phyloP scores from a whole-genome alignment of 306 rosid genomes.

The Fagus crenata region DNA sequence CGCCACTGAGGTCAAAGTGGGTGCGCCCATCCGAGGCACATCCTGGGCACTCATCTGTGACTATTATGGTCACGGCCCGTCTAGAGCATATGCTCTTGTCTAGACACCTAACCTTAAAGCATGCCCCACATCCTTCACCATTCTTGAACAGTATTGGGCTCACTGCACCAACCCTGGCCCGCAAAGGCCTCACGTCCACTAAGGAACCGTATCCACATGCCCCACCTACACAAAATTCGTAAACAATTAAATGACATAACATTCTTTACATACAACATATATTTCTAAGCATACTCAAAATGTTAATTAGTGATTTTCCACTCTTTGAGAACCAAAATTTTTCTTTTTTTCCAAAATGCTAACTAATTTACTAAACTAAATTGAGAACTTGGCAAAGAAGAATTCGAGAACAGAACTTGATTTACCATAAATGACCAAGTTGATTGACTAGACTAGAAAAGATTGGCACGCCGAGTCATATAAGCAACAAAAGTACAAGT shows the following conservation, averaged over 20 bases:
- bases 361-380: too few relatives aligned
- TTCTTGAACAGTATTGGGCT: conserved; percentile 65
- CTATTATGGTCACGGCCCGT: conserved; percentile 78
- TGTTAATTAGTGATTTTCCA: too few relatives aligned
- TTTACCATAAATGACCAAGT: too few relatives aligned
- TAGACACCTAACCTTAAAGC: conserved; percentile 82
- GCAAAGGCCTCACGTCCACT: conserved; percentile 84
- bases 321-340: too few relatives aligned
- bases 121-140: conserved; percentile 91
- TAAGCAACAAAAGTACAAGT: too few relatives aligned
- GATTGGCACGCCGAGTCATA: too few relatives aligned
- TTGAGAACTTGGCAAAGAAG: too few relatives aligned
- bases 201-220: conserved; percentile 86
- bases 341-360: too few relatives aligned
- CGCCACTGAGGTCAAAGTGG: conserved; percentile 93
- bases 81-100: conserved; percentile 67
- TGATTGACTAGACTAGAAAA: too few relatives aligned
- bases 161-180: conserved; percentile 87
- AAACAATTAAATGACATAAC: neutral
- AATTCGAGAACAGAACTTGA: too few relatives aligned
- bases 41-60: conserved; percentile 90
- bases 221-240: conserved; percentile 54
- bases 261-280: too few relatives aligned
- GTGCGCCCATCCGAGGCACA: conserved; percentile 52
- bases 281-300: too few relatives aligned